Conservation (phyloP, 108 stramenopile genomes). For the Schizochytrium sp. region DNA sequence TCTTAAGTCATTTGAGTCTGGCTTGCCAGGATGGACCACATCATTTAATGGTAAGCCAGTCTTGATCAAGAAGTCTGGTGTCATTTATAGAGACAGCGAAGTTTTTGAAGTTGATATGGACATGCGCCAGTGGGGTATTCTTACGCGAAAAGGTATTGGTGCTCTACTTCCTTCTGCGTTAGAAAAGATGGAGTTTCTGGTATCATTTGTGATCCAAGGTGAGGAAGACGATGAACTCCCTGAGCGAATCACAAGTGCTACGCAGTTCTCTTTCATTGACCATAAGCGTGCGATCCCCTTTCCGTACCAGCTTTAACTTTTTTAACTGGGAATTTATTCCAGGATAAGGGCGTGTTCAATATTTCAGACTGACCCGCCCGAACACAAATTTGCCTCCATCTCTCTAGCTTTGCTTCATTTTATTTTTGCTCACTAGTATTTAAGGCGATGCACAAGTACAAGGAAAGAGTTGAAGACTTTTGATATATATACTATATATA, state of each 20-base stretch:
- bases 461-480: too few relatives aligned
- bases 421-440: too few relatives aligned
- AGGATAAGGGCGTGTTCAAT: too few relatives aligned
- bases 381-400: too few relatives aligned
- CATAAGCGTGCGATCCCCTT: background rate
- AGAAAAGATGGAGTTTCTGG: slow-evolving; percentile 47
- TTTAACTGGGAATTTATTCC: too few relatives aligned
- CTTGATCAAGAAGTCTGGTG: slow-evolving; percentile 27
- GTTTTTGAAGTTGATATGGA: slow-evolving; percentile 54
- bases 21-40: slow-evolving; percentile 31
- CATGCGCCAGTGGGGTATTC: slow-evolving; percentile 27
- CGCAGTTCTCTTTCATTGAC: slow-evolving; percentile 28
- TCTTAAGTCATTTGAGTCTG: slow-evolving; percentile 27
- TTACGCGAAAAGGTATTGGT: slow-evolving; percentile 18
- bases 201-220: slow-evolving; percentile 45
- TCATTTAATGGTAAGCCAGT: slow-evolving; percentile 50
- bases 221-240: slow-evolving; percentile 54
- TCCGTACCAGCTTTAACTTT: background rate
- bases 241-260: slow-evolving; percentile 36
- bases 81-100: background rate
- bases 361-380: too few relatives aligned
- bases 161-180: slow-evolving; percentile 7
- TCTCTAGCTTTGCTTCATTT: too few relatives aligned
- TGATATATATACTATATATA: too few relatives aligned
- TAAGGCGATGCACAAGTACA: too few relatives aligned